Percentiles rank a stretch among this genome's conserved stretches.
Evolutionary conservation across 2,329 filamentous ascomycete species (phyloP).

Genomic region (Cadophora sp.): DNA sequence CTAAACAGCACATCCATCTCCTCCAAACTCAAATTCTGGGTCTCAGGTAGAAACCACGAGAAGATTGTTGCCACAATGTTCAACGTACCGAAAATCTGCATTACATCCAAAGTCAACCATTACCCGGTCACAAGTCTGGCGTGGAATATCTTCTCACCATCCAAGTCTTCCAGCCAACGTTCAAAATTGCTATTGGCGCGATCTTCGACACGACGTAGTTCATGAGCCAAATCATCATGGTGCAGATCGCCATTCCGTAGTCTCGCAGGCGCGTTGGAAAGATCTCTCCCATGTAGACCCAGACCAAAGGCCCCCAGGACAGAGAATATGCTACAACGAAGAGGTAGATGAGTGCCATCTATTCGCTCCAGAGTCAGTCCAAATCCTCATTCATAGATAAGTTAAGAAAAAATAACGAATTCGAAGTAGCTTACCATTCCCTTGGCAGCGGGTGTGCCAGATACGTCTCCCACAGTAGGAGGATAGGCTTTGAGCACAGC

Average conservation of each 20-base stretch:
- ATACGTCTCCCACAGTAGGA: slow-evolving; percentile 58
- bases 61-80: slow-evolving; percentile 43
- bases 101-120: background rate
- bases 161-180: slow-evolving; percentile 53
- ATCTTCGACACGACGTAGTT: slow-evolving; percentile 57
- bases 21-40: slow-evolving; percentile 71
- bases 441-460: slow-evolving; percentile 56
- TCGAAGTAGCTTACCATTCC: slow-evolving; percentile 52
- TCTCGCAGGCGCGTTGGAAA: slow-evolving; percentile 46
- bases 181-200: slow-evolving; percentile 56
- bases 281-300: slow-evolving; percentile 53
- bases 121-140: background rate
- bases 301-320: slow-evolving; percentile 57
- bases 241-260: slow-evolving; percentile 16
- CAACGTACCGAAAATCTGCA: slow-evolving; percentile 13
- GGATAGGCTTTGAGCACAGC: slow-evolving; percentile 53
- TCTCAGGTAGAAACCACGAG: slow-evolving; percentile 60
- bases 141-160: slow-evolving; percentile 8
- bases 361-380: background rate
- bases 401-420: background rate
- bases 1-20: slow-evolving; percentile 50
- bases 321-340: slow-evolving; percentile 51
- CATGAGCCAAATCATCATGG: slow-evolving; percentile 43
- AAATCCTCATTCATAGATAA: background rate
- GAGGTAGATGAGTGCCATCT: slow-evolving; percentile 33